Conservation (phyloP, 768 basidiomycete species). For the Ramaria rubella region DNA sequence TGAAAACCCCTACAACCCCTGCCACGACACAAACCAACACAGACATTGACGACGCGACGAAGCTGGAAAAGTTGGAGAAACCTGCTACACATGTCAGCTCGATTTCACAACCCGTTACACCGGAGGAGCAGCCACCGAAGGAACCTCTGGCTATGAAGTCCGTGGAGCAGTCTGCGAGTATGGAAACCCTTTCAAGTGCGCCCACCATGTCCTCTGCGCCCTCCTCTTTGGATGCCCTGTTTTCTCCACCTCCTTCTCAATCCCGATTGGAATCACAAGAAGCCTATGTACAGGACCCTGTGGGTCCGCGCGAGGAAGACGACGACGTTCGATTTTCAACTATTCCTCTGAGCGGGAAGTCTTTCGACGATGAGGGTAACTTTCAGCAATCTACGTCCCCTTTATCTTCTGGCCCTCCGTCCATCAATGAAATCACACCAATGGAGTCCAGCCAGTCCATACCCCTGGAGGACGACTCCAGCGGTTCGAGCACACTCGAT, state of each 20-base stretch:
- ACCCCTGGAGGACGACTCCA: constrained; percentile 5
- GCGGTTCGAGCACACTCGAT: not conserved
- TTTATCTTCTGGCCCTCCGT: constrained; percentile 22
- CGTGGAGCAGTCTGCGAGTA: not conserved
- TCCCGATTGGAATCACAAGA: not conserved
- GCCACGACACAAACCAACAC: not conserved
- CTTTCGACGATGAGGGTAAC: constrained; percentile 28
- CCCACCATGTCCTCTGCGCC: not conserved
- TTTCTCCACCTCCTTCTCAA: not conserved
- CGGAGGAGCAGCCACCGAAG: not conserved
- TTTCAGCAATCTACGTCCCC: constrained; percentile 19
- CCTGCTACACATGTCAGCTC: not conserved
- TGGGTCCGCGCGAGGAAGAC: not conserved
- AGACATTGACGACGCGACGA: not conserved
- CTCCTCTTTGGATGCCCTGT: not conserved
- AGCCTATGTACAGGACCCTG: not conserved
- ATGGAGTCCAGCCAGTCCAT: constrained; percentile 9
- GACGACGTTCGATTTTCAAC: constrained; percentile 43
- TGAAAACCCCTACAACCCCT: not conserved
- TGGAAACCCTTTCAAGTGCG: not conserved
- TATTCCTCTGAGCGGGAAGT: constrained; percentile 32
- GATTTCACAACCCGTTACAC: not conserved
- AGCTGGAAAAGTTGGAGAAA: not conserved
- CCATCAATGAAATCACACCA: constrained; percentile 17
- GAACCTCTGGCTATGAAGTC: not conserved